These are phyloP conservation scores for Carex scoparia DNA, from an alignment of 176 grass and related monocot genomes.

Conservation along the genomic window DNA sequence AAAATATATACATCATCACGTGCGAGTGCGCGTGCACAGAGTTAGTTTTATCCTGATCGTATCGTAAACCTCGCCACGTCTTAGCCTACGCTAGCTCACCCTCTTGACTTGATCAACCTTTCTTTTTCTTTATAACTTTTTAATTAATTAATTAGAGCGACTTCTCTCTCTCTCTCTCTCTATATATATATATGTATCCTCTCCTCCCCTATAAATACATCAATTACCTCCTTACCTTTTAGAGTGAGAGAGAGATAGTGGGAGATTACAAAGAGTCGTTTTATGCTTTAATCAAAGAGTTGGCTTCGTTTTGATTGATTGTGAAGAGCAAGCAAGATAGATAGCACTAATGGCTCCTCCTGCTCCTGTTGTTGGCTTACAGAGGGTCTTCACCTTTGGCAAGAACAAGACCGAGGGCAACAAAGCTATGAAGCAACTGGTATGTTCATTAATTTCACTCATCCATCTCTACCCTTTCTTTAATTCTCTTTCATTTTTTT, in stretches of 20 bases:
- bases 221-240: slow-evolving; percentile 3
- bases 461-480: background rate
- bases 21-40: background rate
- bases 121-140: background rate
- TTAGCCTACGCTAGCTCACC: background rate
- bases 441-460: slow-evolving; percentile 10
- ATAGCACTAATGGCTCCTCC: slow-evolving; percentile 49
- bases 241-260: background rate
- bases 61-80: slow-evolving; percentile 27
- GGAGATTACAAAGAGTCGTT: background rate
- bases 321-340: background rate
- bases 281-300: background rate
- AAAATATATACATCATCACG: too few relatives aligned
- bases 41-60: slow-evolving; percentile 25
- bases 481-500: background rate
- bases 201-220: too few relatives aligned
- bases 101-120: background rate
- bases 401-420: slow-evolving; percentile 98
- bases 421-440: slow-evolving; percentile 91
- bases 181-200: too few relatives aligned
- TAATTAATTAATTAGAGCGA: background rate
- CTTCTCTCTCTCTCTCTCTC: too few relatives aligned
- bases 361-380: slow-evolving; percentile 26
- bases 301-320: background rate
- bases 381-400: slow-evolving; percentile 96